A percentile compares a stretch with the other conserved stretches of the same genome.
These are phyloP conservation scores for Lentinula sp. DNA, from an alignment of 768 basidiomycete genomes.

Conservation along the genomic window DNA sequence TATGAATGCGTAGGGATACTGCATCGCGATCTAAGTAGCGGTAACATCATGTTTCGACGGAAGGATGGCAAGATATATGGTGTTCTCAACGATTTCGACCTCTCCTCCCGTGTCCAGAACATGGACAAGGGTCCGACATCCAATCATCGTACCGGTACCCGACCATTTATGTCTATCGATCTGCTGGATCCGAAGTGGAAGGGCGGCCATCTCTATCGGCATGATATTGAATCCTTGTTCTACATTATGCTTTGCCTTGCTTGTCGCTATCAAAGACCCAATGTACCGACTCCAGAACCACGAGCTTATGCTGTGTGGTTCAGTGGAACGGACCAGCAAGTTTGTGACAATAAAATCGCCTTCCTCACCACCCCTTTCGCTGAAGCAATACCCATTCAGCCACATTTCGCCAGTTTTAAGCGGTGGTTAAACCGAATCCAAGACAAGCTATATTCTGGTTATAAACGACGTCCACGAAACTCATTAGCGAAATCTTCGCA, in stretches of 20 bases:
- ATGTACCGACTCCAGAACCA: too few species aligned
- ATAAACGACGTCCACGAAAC: too few species aligned
- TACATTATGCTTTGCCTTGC: neutral
- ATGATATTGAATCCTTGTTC: conserved; percentile 5
- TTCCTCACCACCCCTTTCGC: too few species aligned
- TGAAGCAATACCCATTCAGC: too few species aligned
- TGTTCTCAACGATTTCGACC: conserved; percentile 10
- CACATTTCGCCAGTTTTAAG: too few species aligned
- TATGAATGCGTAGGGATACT: conserved; percentile 7
- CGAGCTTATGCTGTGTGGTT: neutral
- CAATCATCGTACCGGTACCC: neutral
- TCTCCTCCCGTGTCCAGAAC: neutral
- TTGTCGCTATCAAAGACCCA: neutral
- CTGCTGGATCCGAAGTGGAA: neutral
- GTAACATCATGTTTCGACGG: conserved; percentile 10
- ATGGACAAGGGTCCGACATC: neutral
- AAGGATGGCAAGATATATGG: conserved; percentile 7
- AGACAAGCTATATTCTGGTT: too few species aligned
- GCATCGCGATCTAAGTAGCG: neutral
- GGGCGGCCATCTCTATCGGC: conserved; percentile 1
- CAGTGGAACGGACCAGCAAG: neutral
- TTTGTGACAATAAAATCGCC: too few species aligned
- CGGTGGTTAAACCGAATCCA: too few species aligned
- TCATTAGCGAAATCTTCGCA: too few species aligned
- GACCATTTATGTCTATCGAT: conserved; percentile 1